Evolutionary conservation across 2,329 filamentous ascomycete genomes (phyloP).

Genomic region (Penicillium sp.): DNA sequence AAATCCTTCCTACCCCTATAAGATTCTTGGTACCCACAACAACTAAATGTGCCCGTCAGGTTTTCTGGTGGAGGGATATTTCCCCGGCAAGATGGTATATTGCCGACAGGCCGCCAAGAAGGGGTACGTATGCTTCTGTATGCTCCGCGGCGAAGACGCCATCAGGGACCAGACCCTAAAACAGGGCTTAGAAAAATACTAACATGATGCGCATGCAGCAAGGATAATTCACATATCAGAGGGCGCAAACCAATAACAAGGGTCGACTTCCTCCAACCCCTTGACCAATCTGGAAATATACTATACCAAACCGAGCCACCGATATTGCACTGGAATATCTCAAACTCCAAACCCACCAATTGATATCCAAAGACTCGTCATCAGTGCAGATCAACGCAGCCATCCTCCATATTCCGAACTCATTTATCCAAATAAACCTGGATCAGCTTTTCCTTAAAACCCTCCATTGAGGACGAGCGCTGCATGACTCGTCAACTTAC

Average conservation of each 20-base stretch:
- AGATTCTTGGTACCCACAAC: not conserved
- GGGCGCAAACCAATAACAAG: not conserved
- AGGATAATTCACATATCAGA: not conserved
- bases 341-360: not conserved
- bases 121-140: not conserved
- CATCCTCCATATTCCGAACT: not conserved
- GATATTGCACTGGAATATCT: not conserved
- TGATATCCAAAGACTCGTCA: conserved; percentile 6
- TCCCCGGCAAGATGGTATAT: not conserved
- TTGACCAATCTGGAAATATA: not conserved
- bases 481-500: not conserved
- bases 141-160: not conserved
- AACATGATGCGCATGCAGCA: not conserved
- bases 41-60: not conserved
- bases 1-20: not conserved
- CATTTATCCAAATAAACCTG: not conserved
- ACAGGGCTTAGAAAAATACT: not conserved
- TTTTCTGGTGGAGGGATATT: not conserved
- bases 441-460: not conserved
- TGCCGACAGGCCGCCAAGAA: not conserved
- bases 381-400: conserved; percentile 6
- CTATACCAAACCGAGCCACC: not conserved
- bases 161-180: not conserved
- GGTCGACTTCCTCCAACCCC: not conserved
- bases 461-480: not conserved